Base-by-base conservation (phyloP, 2,329 filamentous ascomycete genomes). In the Claviceps sp. region DNA sequence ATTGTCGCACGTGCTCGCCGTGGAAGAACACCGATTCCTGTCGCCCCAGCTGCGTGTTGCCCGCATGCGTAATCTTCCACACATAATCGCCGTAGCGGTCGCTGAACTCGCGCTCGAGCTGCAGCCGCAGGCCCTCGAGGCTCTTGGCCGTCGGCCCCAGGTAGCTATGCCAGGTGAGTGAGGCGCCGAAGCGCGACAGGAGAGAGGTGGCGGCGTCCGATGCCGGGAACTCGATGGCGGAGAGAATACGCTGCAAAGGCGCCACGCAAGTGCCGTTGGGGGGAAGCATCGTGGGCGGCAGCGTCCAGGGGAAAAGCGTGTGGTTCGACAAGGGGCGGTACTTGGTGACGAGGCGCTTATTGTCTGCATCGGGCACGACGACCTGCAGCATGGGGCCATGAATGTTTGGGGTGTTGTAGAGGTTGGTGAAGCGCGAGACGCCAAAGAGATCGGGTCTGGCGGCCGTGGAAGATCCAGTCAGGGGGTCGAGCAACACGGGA, bases 261-360 rank as follows among this genome's bases (percentile, higher is more conserved):
- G 78, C 80, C 4, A 84, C 76, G 58, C 88, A 95, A n/a, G 77
- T 84, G 0, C 86, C 91, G 60, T 94, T 81, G 10, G 71, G 68
- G 0, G 90, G 89, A 2, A 96, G 76, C 59, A 95, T 74, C 26
- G 80, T 75, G 1, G 74, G 72, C 0, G 93, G 91, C 0, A 98
- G 71, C 0, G 93, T 97, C 91, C 91, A 97, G 0, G 93, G 93
- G 62, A 89, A 97, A 60, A 87, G 84, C 0, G 85, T 91, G 64
- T 90, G 84, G 60, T 95, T 95, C 0, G 81, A 82, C 6, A 78
- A 79, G 14, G 82, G 83, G 43, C 58, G 64, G 55, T 65, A 69
- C 34, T 60, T 61, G 24, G 60, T 65, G 7, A 68, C 54, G 63
- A 70, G 52, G n/a, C 52, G 62, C 77, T 61, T 64, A 6, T 65